Base-by-base conservation (phyloP, 495 filamentous ascomycete genomes). In the Clavariopsis aquatica region DNA sequence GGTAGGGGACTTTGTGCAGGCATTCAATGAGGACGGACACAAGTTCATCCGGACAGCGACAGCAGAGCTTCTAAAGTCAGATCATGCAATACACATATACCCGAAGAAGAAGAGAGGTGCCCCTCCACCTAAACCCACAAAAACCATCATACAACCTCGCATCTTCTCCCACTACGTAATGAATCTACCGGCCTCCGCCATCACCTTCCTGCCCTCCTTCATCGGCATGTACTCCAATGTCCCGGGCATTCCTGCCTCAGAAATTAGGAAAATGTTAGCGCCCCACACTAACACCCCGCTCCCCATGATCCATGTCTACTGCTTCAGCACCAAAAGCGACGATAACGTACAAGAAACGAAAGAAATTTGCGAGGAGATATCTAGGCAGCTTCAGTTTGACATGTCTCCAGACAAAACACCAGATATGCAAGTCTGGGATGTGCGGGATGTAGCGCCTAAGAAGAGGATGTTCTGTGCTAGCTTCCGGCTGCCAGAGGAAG, bases 381-480 rank as follows among this genome's bases (percentile, higher is more conserved):
- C 83, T 9, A 73, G 79, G 72, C 79, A 86, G 57, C 74, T 96
- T 36, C 84, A 82, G 2, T 79, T 82, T 59, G 77, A 77, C 2
- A 84, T 94, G 68, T 84, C 75, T 22, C 79, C 82, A 0, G 87
- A 84, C 24, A 82, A 84, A 56, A 72, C 53, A 75, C 8, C 38
- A 43, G 78, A 71, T 15, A 74, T 84, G 15, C 81, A 88, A 59
- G 81, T 98, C 13, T 79, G 87, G 68, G 85, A 94, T 76, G 91
- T 98, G 19, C 79, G 94, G 66, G 83, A 94, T 60, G 95, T 98
- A 58, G 89, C 92, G 66, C 94, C 95, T 29, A 87, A 88, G 64
- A 98, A 98, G 82, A 84, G 86, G 71, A 97, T 97, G 91, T 97
- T 95, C 75, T 98, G 94, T 75, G 92, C 90, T 8, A 95, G 85